Conservation (phyloP, 176 grass and related monocot species). For the Cenchrus americanus region DNA sequence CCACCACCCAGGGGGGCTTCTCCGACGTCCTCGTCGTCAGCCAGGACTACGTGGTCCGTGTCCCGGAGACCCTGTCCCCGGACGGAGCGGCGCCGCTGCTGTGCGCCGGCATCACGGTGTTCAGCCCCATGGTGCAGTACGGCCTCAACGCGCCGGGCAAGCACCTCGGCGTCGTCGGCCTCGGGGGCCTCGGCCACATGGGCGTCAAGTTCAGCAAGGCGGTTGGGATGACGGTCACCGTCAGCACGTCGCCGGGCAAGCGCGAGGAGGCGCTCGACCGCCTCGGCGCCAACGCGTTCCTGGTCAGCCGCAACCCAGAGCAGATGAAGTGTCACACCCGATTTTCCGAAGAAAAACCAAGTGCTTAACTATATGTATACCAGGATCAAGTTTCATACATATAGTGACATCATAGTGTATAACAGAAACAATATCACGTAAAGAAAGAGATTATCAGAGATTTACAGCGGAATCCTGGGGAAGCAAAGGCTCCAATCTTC, state of each 20-base stretch:
- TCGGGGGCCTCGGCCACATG: conserved; percentile 54
- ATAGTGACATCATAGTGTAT: no score
- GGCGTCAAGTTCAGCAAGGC: conserved; percentile 66
- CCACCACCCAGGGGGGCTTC: conserved; percentile 49
- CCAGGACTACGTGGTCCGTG: conserved; percentile 36
- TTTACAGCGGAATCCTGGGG: no score
- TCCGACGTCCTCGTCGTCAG: conserved; percentile 45
- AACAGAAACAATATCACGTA: no score
- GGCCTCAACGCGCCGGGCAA: conserved; percentile 44
- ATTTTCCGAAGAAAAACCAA: no score
- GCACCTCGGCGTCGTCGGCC: conserved; percentile 55
- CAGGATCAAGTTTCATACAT: no score
- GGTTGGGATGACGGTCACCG: conserved; percentile 59
- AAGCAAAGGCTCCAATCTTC: no score
- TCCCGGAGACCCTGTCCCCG: conserved; percentile 41
- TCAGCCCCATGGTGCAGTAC: conserved; percentile 44
- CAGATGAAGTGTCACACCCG: no score
- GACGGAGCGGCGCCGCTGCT: conserved; percentile 46
- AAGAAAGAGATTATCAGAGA: no score
- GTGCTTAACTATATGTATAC: no score
- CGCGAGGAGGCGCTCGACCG: conserved; percentile 29
- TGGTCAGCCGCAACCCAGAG: conserved; percentile 43
- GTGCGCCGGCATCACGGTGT: conserved; percentile 56
- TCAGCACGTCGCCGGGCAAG: conserved; percentile 55
- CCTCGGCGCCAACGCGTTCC: conserved; percentile 56